Conservation (phyloP, 345 rosid species). For the Noccaea caerulescens region DNA sequence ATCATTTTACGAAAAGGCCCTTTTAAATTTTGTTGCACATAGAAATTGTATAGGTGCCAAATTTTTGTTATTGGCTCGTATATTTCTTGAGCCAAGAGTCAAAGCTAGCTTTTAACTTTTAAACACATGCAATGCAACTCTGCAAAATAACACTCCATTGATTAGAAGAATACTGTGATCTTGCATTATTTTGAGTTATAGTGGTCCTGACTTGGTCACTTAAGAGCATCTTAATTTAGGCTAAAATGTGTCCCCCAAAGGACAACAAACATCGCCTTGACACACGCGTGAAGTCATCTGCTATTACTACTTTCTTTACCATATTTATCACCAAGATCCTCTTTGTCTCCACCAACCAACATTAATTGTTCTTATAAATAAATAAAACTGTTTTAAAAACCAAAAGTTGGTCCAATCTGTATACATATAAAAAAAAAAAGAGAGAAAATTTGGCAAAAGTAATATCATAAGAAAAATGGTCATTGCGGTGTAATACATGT, state of each 20-base stretch:
- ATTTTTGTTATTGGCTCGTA: not conserved
- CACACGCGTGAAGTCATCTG: conserved; percentile 44
- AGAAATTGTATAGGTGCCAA: conserved; percentile 13
- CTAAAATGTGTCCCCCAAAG: conserved; percentile 41
- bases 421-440: not conserved
- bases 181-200: not conserved
- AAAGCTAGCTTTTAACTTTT: conserved; percentile 1
- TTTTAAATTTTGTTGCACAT: not conserved
- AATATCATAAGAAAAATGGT: not conserved
- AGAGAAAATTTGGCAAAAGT: conserved; percentile 9
- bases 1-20: not conserved
- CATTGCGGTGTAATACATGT: conserved; percentile 9
- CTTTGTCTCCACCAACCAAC: conserved; percentile 48
- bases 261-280: conserved; percentile 41
- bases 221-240: conserved; percentile 41
- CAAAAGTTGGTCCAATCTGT: conserved; percentile 16
- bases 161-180: conserved; percentile 5
- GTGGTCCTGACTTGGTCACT: conserved; percentile 39
- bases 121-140: conserved; percentile 9
- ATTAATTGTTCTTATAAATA: conserved; percentile 29
- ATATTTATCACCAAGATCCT: conserved; percentile 44
- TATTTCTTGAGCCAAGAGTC: conserved; percentile 43
- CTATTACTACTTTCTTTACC: conserved; percentile 34
- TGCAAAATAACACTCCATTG: conserved; percentile 10
- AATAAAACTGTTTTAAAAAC: not conserved